These are phyloP conservation scores for Asterionellopsis glacialis DNA, from an alignment of 108 stramenopile genomes.

Conservation along the genomic window DNA sequence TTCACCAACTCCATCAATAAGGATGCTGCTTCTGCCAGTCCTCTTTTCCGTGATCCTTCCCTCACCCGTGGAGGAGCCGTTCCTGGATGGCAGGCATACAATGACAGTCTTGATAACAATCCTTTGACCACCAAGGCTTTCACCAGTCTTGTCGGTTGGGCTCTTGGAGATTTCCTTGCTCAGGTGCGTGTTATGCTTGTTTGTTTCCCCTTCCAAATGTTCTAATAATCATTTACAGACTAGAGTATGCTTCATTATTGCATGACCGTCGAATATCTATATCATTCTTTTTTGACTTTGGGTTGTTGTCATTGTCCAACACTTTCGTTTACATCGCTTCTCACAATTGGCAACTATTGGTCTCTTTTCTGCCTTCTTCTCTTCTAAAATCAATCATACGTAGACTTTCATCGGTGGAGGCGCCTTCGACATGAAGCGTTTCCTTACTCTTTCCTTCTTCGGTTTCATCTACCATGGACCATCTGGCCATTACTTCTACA, in stretches of 20 bases:
- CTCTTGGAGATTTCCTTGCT: constrained; percentile 92
- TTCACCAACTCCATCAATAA: constrained; percentile 48
- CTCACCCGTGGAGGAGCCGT: constrained; percentile 83
- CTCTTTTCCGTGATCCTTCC: constrained; percentile 75
- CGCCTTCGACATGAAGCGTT: constrained; percentile 90
- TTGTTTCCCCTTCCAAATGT: no score
- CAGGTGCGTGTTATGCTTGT: constrained; percentile 61
- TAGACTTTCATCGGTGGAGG: constrained; percentile 91
- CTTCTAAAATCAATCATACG: no score
- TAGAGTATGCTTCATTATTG: no score
- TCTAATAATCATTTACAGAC: no score
- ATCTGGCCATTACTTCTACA: constrained; percentile 98
- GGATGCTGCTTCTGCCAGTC: constrained; percentile 41
- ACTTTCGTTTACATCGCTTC: background rate
- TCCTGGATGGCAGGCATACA: constrained; percentile 91
- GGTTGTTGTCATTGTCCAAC: no score
- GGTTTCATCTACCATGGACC: constrained; percentile 97
- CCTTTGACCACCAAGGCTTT: constrained; percentile 93
- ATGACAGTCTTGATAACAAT: constrained; percentile 84
- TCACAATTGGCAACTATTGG: background rate
- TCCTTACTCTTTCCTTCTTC: constrained; percentile 89
- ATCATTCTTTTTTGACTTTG: no score
- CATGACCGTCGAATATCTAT: no score
- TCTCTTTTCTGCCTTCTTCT: constrained; percentile 1
- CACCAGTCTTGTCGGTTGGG: constrained; percentile 95